Conservation (phyloP, 2,329 filamentous ascomycete species). For the Zasmidium citrigriseum region DNA sequence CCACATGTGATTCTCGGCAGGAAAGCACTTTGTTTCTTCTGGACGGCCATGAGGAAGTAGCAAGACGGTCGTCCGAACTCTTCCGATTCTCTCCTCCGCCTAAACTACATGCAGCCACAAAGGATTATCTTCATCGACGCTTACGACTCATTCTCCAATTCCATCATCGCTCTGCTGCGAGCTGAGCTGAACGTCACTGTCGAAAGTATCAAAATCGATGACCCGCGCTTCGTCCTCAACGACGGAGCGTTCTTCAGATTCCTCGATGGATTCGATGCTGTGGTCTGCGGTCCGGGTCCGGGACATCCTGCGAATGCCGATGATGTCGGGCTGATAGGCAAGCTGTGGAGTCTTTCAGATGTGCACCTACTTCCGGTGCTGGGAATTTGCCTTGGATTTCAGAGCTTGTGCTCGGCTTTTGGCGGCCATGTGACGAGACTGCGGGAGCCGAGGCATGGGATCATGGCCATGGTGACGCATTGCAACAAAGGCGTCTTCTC, state of each 20-base stretch:
- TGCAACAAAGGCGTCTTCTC: conserved; percentile 64
- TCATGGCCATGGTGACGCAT: conserved; percentile 70
- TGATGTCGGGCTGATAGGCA: conserved; percentile 82
- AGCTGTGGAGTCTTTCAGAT: conserved; percentile 69
- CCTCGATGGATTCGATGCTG: conserved; percentile 69
- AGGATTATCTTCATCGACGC: conserved; percentile 84
- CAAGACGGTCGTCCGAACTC: conserved; percentile 5
- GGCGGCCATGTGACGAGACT: conserved; percentile 68
- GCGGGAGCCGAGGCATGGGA: conserved; percentile 76
- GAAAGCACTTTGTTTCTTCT: background rate
- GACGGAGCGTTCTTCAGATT: conserved; percentile 44
- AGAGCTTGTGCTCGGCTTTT: conserved; percentile 71
- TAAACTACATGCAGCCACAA: conserved; percentile 26
- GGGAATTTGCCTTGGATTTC: conserved; percentile 87
- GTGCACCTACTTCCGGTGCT: conserved; percentile 70
- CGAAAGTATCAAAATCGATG: conserved; percentile 67
- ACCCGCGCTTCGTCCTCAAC: conserved; percentile 38
- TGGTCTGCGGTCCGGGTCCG: conserved; percentile 88
- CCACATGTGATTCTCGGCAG: background rate
- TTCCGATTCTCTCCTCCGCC: conserved; percentile 10
- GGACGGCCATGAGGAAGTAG: background rate
- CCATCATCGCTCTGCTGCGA: conserved; percentile 81
- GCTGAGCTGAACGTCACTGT: conserved; percentile 64
- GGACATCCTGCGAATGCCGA: conserved; percentile 70
- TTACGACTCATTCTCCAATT: conserved; percentile 96